Percentiles rank a stretch among this genome's conserved stretches.
These are phyloP conservation scores for Candida parachauliodes DNA, from an alignment of 805 yeast genomes.

Conservation along the genomic window DNA sequence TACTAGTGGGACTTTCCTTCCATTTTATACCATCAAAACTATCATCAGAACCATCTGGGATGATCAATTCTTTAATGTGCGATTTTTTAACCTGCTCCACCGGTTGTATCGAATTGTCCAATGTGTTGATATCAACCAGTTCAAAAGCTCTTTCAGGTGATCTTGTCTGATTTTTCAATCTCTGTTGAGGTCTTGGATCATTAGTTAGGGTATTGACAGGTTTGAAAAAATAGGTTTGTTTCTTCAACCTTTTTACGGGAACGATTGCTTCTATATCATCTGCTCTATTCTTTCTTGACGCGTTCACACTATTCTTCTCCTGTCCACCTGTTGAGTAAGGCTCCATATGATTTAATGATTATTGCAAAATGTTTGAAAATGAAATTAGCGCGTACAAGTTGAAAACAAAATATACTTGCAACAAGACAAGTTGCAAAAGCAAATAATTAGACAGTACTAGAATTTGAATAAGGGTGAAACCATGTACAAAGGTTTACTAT, in stretches of 20 bases:
- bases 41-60: conserved; percentile 39
- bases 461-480: too few relatives aligned
- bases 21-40: conserved; percentile 44
- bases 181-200: neutral
- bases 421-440: too few relatives aligned
- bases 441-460: too few relatives aligned
- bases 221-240: conserved; percentile 32
- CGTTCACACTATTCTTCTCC: neutral
- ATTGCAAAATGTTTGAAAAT: conserved; percentile 1
- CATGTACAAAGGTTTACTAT: too few relatives aligned
- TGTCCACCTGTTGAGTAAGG: neutral
- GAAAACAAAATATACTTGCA: too few relatives aligned
- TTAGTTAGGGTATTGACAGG: conserved; percentile 29
- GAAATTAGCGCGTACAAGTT: conserved; percentile 3
- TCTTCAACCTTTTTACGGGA: conserved; percentile 11
- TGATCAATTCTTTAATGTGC: neutral
- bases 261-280: conserved; percentile 7
- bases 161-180: neutral
- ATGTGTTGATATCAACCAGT: conserved; percentile 4
- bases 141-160: neutral
- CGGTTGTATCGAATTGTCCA: conserved; percentile 7
- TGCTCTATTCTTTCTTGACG: conserved; percentile 8
- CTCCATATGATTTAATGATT: neutral
- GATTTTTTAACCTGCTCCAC: neutral
- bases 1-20: conserved; percentile 36